Evolutionary conservation across 2,329 filamentous ascomycete species (phyloP), one percentile per base, ranked within the genome.

Genomic region (Didymella pomorum): DNA sequence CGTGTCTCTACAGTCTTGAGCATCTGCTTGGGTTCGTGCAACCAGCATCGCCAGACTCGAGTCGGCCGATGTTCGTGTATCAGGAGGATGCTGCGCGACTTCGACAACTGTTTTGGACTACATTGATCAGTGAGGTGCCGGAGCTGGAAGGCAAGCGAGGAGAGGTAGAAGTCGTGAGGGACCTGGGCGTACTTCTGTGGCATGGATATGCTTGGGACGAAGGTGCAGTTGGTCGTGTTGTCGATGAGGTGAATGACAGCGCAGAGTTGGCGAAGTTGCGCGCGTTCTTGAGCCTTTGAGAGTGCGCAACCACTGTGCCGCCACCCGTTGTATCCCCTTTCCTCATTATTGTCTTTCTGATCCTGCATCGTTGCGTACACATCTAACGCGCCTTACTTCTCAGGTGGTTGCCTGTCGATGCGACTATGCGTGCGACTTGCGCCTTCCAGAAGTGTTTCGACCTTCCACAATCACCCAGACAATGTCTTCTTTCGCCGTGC

Each of bases 181-280:
- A 79, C 70, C 64, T 88, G 18, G 86, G 87, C 0, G 79, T 89
- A 6, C 60, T 89, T 18, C 77, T 89, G 2, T 89, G 87, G 87
- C 81, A 84, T 70, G 87, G 86, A 0, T 86, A 85, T 67, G 86
- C 86, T 2, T 89, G 86, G 72, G 86, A 89, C 68, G 80, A 85
- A 23, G 86, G 87, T 0, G 76, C 72, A 29, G 80, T 89, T 53
- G 79, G 88, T 71, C 79, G 87, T 1, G 85, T 85, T 16, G 84
- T 89, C 1, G 76, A 84, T 57, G 78, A 79, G 42, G 78, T 74
- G 2, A 76, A 76, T 21, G 86, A 89, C 65, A 74, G 75, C 21
- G 76, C 76, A 35, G 86, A 88, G 67, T 68, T 89, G n/a, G 76
- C 78, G 28, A 81, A 80, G 65, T 74, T 89, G 35, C 79, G 83